Conservation (phyloP, 2,329 filamentous ascomycete species). For the Aspergillus neoniger region DNA sequence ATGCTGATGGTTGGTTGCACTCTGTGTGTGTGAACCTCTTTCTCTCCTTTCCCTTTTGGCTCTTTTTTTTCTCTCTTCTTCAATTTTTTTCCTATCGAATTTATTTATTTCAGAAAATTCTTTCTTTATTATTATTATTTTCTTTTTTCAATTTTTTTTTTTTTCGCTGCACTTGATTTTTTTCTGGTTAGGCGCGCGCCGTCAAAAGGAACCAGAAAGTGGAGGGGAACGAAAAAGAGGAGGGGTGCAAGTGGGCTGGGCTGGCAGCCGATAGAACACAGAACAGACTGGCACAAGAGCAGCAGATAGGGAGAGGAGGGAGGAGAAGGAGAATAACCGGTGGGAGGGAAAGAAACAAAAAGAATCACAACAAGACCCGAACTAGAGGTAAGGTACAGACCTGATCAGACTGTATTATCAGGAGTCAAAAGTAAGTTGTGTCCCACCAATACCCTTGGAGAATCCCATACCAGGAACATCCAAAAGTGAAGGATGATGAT, state of each 20-base stretch:
- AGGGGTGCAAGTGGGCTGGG: slow-evolving; percentile 21
- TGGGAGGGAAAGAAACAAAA: not conserved
- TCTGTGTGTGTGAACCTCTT: slow-evolving; percentile 6
- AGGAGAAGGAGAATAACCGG: too few species aligned
- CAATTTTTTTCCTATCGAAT: not conserved
- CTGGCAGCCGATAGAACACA: slow-evolving; percentile 15
- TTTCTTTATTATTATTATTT: slow-evolving; percentile 6
- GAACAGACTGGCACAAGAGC: not conserved
- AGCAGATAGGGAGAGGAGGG: too few species aligned
- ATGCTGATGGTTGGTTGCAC: not conserved
- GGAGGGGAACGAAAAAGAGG: slow-evolving; percentile 16
- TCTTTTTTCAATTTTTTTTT: slow-evolving; percentile 4
- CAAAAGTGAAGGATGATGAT: not conserved
- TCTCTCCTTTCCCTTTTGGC: slow-evolving; percentile 2
- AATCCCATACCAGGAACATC: too few species aligned
- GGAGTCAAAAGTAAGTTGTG: too few species aligned
- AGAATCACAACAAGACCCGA: slow-evolving; percentile 1
- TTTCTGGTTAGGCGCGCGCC: slow-evolving; percentile 16
- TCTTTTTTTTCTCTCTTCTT: slow-evolving; percentile 5
- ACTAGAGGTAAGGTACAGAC: not conserved
- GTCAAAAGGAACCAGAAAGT: slow-evolving; percentile 21
- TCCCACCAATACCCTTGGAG: too few species aligned
- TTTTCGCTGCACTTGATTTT: slow-evolving; percentile 3
- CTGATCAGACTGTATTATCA: not conserved
- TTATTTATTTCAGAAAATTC: too few species aligned